Percentiles rank a stretch among this genome's conserved stretches.
Conservation (phyloP, 805 yeast genomes). For the Teunomyces aglyptinius region DNA sequence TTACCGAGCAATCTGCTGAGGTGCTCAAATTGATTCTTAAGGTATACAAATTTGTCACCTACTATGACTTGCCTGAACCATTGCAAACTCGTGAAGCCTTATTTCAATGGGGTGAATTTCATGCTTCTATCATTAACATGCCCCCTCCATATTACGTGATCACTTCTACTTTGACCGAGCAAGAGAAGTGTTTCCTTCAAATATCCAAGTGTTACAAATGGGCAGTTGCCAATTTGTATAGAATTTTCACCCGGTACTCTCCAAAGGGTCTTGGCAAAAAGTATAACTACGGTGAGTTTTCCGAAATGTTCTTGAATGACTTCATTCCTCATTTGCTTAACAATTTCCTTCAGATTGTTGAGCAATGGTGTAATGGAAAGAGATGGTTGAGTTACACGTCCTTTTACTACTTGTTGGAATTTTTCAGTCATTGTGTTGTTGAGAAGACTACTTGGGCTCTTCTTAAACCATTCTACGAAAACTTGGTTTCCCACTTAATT, state of each 20-base stretch:
- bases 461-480: conserved; percentile 62
- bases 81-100: conserved; percentile 50
- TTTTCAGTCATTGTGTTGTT: conserved; percentile 56
- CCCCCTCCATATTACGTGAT: conserved; percentile 53
- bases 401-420: conserved; percentile 56
- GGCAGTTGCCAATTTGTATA: conserved; percentile 75
- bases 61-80: conserved; percentile 65
- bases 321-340: conserved; percentile 73
- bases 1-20: conserved; percentile 53
- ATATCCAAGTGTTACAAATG: conserved; percentile 69
- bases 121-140: conserved; percentile 63
- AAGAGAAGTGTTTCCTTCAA: conserved; percentile 60
- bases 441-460: conserved; percentile 60
- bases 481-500: conserved; percentile 66
- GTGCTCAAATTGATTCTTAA: conserved; percentile 74
- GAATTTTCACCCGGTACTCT: conserved; percentile 72
- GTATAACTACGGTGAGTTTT: conserved; percentile 61
- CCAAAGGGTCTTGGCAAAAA: conserved; percentile 45
- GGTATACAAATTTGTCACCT: conserved; percentile 73
- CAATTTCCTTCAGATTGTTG: conserved; percentile 63
- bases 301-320: conserved; percentile 48
- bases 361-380: conserved; percentile 63
- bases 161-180: conserved; percentile 51
- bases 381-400: conserved; percentile 71
- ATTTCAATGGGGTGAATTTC: conserved; percentile 73